Base-by-base conservation (phyloP, 2,329 filamentous ascomycete genomes). In the Penicillium hesseltinei region DNA sequence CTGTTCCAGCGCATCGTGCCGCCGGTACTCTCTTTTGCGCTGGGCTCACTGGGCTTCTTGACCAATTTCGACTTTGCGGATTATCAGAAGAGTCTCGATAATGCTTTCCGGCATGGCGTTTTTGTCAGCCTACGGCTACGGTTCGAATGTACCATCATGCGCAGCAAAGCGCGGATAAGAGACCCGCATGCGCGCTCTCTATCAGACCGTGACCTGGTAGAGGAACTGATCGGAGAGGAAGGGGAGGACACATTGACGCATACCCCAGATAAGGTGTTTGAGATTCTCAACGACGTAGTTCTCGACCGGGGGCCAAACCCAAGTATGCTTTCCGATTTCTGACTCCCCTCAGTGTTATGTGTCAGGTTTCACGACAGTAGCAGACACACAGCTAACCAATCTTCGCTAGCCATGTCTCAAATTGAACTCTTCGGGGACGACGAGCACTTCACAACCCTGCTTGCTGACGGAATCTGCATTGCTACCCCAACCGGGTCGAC, bases 271-370 rank as follows among this genome's bases (percentile, higher is more conserved):
- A 86, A 87, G 39, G 92, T 90, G 1, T 91, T 88, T 72, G 91
- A 96, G 74, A 96, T 97, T 57, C 78, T 99, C 61, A 99, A 99
- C 68, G 94, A 99, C 72, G 87, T 97, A n/a, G 93, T 99, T 9
- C 86, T 97, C 31, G 94, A 99, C 70, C 84, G 94, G 19, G 94
- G 94, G 0, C 94, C 94, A 7, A 97, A 95, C 74, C 87, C 93
- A 45, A 96, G 89, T 91, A 78, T 79, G 87, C 5, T 21, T 36
- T n/a, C 31, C 19, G 7, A 31, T 80, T n/a, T n/a, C 15, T 27
- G 38, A 25, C n/a, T 40, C 21, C 43, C 4, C 2, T 23, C 2
- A 10, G 25, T 21, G 39, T 42, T 35, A 31, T 40, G 33, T 17
- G 23, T 56, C 17, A 15, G n/a, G 15, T 38, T 19, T 31, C 45